Base-by-base conservation (phyloP, 140 eudicot genomes). In the Stevia rebaudiana region DNA sequence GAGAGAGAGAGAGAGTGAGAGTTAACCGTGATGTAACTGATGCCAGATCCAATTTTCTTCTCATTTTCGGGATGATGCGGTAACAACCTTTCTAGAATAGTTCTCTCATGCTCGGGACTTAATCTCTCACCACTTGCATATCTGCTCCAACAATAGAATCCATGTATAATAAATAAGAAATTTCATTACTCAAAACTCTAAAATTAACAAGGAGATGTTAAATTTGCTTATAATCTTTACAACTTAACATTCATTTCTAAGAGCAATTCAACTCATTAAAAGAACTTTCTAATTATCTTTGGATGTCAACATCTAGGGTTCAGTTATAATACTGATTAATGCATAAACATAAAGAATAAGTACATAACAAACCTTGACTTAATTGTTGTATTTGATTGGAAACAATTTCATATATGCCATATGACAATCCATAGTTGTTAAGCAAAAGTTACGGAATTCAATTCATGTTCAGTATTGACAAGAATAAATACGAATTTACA, bases 21-120 rank as follows among this genome's bases (percentile, higher is more conserved):
- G 64, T 19, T 47, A 75, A 92, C 99, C 72, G 99, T 92, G 71
- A 92, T 76, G 69, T 92, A 85, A 76, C 74, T 90, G 51, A 88
- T 71, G 71, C 99, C 99, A 75, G 84, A 81, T 53, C 97, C 99
- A 59, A 92, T 92, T 82, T 92, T 92, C 85, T 83, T 76, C 60
- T 79, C 90, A 12, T 73, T 80, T 55, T 88, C 94, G 1, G 99
- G 99, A 80, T 92, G 99, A 72, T 81, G 78, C 11, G 95, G 95
- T 71, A 92, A 87, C 86, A 92, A 53, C 67, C 90, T 85, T 74
- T 83, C 86, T 64, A 85, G 53, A 61, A 92, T 85, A 68, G 88
- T 74, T 65, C 76, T 80, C 77, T 92, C 90, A 72, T 92, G 96
- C 67, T 85, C 94, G 9, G 95, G 86, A 65, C 83, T 81, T 75